These are phyloP conservation scores for Mycena floridula DNA, from an alignment of 768 basidiomycete species.

Conservation along the genomic window DNA sequence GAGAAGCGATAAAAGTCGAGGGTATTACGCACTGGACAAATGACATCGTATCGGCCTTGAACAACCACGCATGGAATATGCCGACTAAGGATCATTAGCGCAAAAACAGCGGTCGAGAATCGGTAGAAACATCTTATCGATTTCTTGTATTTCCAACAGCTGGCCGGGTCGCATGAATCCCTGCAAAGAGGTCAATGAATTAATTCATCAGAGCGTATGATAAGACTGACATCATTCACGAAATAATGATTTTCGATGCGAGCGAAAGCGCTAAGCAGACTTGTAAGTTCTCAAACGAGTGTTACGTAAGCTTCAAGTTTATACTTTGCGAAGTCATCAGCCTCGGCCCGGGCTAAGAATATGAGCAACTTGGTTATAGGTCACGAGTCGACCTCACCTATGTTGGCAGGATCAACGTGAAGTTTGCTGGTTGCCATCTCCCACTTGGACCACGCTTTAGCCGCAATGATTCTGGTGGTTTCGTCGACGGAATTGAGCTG, in stretches of 20 bases:
- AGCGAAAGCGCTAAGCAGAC: conserved; percentile 65
- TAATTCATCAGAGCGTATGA: not conserved
- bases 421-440: too few relatives aligned
- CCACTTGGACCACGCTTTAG: conserved; percentile 87
- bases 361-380: too few relatives aligned
- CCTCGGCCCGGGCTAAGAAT: conserved; percentile 63
- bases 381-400: too few relatives aligned
- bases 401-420: too few relatives aligned
- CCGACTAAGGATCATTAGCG: conserved; percentile 43
- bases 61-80: conserved; percentile 80
- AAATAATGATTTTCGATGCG: conserved; percentile 91
- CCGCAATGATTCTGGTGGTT: conserved; percentile 56
- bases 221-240: conserved; percentile 55
- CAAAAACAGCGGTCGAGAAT: not conserved
- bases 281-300: conserved; percentile 3
- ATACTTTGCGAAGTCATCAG: conserved; percentile 74
- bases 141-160: conserved; percentile 73
- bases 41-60: conserved; percentile 85
- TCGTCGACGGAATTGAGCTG: conserved; percentile 73
- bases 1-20: too few relatives aligned
- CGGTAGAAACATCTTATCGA: conserved; percentile 71
- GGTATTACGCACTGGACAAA: conserved; percentile 80
- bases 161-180: conserved; percentile 89
- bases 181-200: conserved; percentile 29
- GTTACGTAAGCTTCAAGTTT: conserved; percentile 13